Evolutionary conservation across 192 early-diverging fungal genomes (phyloP).

Genomic region (Gaertneriomyces sp.): DNA sequence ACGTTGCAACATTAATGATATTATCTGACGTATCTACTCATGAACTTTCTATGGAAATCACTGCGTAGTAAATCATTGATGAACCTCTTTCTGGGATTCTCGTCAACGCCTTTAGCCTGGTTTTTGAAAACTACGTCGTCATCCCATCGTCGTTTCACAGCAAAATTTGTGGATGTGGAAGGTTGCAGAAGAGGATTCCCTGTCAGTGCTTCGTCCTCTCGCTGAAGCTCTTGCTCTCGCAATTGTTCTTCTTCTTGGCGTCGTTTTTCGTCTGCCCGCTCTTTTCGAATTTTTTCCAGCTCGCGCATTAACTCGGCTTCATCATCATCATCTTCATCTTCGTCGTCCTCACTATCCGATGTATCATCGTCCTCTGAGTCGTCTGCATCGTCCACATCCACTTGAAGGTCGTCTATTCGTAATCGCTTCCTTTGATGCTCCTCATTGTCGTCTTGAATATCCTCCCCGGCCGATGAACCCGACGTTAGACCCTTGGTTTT

Average conservation of each 20-base stretch:
- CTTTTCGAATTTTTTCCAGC: conserved; percentile 85
- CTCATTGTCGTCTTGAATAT: background rate
- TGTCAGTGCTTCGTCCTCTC: conserved; percentile 60
- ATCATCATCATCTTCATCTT: conserved; percentile 85
- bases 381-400: conserved; percentile 48
- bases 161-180: conserved; percentile 52
- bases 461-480: conserved; percentile 16
- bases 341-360: conserved; percentile 13
- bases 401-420: conserved; percentile 56
- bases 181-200: conserved; percentile 80
- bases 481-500: conserved; percentile 20
- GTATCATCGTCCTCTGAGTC: conserved; percentile 46
- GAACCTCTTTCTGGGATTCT: conserved; percentile 89
- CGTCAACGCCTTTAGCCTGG: conserved; percentile 83
- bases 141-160: conserved; percentile 91
- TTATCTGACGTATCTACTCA: conserved; percentile 65
- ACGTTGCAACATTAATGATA: background rate
- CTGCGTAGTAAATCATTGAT: conserved; percentile 94
- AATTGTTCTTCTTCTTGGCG: conserved; percentile 64
- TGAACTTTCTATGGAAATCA: conserved; percentile 96
- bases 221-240: conserved; percentile 57
- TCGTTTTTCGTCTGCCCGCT: conserved; percentile 87
- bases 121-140: conserved; percentile 99
- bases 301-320: conserved; percentile 70
- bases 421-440: conserved; percentile 32